phyloP scores from a whole-genome alignment of 257 asterid species.

The Capsicum chinense region DNA sequence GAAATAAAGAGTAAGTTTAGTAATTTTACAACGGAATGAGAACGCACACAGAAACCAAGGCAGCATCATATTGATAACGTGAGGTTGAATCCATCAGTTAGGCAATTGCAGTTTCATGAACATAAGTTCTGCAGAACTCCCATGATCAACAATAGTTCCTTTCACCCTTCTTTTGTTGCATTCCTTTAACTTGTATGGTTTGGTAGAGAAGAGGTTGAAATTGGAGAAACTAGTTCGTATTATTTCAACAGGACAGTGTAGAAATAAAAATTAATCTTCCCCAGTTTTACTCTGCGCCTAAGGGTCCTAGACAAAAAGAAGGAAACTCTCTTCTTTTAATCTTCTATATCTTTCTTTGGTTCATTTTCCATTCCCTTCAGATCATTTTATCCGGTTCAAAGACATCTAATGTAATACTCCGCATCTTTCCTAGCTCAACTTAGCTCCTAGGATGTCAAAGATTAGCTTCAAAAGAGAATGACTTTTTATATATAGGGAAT shows the following conservation, averaged over 20 bases:
- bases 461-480: too few relatives aligned
- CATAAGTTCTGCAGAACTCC: background rate
- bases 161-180: background rate
- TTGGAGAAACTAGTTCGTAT: background rate
- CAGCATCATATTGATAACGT: background rate
- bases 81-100: conserved; percentile 19
- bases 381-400: background rate
- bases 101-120: background rate
- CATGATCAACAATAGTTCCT: background rate
- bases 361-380: conserved; percentile 6
- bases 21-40: background rate
- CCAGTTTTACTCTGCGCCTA: background rate
- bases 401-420: background rate
- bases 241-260: background rate
- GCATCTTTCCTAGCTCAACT: too few relatives aligned
- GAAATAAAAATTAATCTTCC: background rate
- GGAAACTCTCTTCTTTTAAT: background rate
- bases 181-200: conserved; percentile 2
- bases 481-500: too few relatives aligned
- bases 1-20: background rate
- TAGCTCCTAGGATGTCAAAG: too few relatives aligned
- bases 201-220: conserved; percentile 13
- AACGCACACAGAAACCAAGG: background rate
- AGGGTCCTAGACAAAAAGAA: background rate
- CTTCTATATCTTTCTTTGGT: background rate